Conservation (phyloP, 352 stramenopile species). For the Globisporangium lucens region DNA sequence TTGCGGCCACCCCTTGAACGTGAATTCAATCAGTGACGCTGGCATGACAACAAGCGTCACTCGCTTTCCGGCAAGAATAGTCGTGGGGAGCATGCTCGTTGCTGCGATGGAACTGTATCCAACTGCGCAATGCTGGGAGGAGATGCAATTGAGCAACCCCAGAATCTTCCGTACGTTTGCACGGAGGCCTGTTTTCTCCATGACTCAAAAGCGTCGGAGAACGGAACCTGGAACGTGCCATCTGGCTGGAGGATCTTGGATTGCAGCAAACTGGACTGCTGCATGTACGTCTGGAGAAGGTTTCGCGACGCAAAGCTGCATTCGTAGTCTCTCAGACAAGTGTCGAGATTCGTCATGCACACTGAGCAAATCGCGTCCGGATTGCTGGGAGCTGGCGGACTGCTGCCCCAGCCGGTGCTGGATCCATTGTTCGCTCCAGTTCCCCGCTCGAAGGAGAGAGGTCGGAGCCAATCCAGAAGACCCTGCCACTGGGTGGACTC, state of each 20-base stretch:
- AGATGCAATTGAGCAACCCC: neutral
- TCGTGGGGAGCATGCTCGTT: neutral
- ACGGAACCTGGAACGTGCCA: neutral
- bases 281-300: neutral
- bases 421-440: neutral
- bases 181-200: neutral
- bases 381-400: neutral
- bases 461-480: slow-evolving; percentile 10
- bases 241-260: neutral
- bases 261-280: neutral
- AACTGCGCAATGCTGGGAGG: neutral
- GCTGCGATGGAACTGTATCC: neutral
- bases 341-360: slow-evolving; percentile 12
- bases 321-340: slow-evolving; percentile 7
- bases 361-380: slow-evolving; percentile 3
- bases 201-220: neutral
- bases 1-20: neutral
- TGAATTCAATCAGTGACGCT: neutral
- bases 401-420: neutral
- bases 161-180: neutral
- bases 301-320: neutral
- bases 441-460: neutral
- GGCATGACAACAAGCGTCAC: neutral
- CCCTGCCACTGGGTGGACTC: neutral
- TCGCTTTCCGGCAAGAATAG: neutral